Evolutionary conservation across 2,329 filamentous ascomycete genomes (phyloP).

Genomic region (Endoconidiophora polonica): DNA sequence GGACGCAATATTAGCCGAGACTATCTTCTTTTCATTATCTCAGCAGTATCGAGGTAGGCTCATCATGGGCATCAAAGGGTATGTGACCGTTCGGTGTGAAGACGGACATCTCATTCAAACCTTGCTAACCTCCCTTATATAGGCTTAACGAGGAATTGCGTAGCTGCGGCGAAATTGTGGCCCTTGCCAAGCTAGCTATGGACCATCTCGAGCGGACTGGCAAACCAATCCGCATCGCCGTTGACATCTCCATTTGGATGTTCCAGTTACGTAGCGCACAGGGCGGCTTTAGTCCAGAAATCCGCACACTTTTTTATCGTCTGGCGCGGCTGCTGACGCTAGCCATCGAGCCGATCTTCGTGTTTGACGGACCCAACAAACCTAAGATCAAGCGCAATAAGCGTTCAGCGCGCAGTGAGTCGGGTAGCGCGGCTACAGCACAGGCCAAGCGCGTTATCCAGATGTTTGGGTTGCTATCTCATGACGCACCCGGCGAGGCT

Average conservation of each 20-base stretch:
- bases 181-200: slow-evolving; percentile 67
- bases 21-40: background rate
- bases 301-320: slow-evolving; percentile 85
- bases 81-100: slow-evolving; percentile 15
- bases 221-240: slow-evolving; percentile 67
- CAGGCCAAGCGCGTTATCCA: slow-evolving; percentile 71
- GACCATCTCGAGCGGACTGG: slow-evolving; percentile 55
- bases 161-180: slow-evolving; percentile 62
- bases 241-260: slow-evolving; percentile 95
- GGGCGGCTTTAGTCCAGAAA: slow-evolving; percentile 74
- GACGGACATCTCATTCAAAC: background rate
- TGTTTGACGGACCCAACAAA: slow-evolving; percentile 77
- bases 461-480: slow-evolving; percentile 67
- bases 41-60: background rate
- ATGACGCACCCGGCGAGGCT: slow-evolving; percentile 84
- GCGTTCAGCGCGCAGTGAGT: slow-evolving; percentile 38
- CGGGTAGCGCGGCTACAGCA: slow-evolving; percentile 51
- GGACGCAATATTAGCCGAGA: background rate
- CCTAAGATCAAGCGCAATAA: slow-evolving; percentile 82
- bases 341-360: slow-evolving; percentile 74
- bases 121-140: slow-evolving; percentile 8
- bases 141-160: slow-evolving; percentile 78
- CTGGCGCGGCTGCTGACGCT: slow-evolving; percentile 59
- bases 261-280: slow-evolving; percentile 78
- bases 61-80: slow-evolving; percentile 52